Percentiles rank a stretch among this genome's conserved stretches.
Evolutionary conservation across 225 moss, liverwort and hornwort species (phyloP).

Genomic region (Takakia lepidozioides): DNA sequence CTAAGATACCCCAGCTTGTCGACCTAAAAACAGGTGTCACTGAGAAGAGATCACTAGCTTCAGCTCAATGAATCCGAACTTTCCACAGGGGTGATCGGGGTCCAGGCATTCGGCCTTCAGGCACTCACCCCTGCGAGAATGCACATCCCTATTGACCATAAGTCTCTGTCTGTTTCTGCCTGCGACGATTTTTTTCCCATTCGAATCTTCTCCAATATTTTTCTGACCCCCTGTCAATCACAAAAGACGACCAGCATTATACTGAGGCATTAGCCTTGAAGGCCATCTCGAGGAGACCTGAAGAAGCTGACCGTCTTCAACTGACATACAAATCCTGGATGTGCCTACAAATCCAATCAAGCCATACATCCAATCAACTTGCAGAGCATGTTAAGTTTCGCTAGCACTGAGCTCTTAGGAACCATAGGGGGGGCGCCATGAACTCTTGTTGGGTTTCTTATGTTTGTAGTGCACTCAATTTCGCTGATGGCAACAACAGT

Average conservation of each 20-base stretch:
- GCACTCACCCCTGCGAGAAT: constrained; percentile 16
- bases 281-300: background rate
- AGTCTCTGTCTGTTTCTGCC: constrained; percentile 6
- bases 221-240: background rate
- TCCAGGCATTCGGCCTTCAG: too few species aligned
- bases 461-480: too few species aligned
- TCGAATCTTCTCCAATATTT: constrained; percentile 15
- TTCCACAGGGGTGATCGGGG: too few species aligned
- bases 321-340: too few species aligned
- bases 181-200: constrained; percentile 3
- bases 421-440: too few species aligned
- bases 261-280: too few species aligned
- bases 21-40: background rate
- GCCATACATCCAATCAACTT: background rate
- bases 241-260: too few species aligned
- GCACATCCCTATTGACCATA: constrained; percentile 21
- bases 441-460: too few species aligned
- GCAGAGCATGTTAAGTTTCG: background rate
- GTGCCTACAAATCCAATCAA: too few species aligned
- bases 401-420: too few species aligned
- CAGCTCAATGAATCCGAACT: background rate
- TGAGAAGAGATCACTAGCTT: background rate
- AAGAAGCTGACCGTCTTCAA: too few species aligned
- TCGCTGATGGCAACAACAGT: too few species aligned
- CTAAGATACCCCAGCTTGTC: background rate